Percentiles rank a stretch among this genome's conserved stretches.
phyloP scores from a whole-genome alignment of 352 stramenopile genomes.

The Phytophthora ohioensis region DNA sequence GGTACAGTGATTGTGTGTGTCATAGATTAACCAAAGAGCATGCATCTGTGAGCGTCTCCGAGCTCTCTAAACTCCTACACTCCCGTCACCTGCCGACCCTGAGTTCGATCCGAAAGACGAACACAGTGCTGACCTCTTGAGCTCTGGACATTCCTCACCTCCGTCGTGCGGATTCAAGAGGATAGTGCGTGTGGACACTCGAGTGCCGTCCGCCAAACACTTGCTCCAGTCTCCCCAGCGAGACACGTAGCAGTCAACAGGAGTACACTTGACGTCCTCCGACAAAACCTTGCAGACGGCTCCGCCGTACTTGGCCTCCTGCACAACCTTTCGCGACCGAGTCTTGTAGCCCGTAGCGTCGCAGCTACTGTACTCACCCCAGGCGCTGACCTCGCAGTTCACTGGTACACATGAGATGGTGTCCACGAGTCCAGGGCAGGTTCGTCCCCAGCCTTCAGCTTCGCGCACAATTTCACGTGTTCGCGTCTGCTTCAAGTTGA shows the following conservation, averaged over 20 bases:
- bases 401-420: conserved; percentile 30
- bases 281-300: conserved; percentile 25
- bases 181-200: conserved; percentile 46
- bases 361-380: conserved; percentile 37
- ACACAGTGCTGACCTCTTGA: conserved; percentile 25
- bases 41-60: neutral
- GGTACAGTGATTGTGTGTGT: too few species aligned
- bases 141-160: conserved; percentile 48
- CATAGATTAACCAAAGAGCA: too few species aligned
- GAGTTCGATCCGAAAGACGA: conserved; percentile 19
- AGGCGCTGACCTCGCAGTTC: conserved; percentile 37
- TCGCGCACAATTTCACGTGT: conserved; percentile 31
- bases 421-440: conserved; percentile 39
- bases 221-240: conserved; percentile 42
- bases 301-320: conserved; percentile 35
- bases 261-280: conserved; percentile 37
- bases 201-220: conserved; percentile 33
- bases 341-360: conserved; percentile 41
- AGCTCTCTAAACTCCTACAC: neutral
- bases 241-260: conserved; percentile 46
- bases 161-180: conserved; percentile 45
- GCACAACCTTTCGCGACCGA: conserved; percentile 30
- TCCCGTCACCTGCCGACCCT: conserved; percentile 6
- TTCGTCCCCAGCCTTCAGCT: conserved; percentile 23
- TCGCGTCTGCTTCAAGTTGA: conserved; percentile 39